Evolutionary conservation across 1,139 yeast genomes (phyloP).

Genomic region (Pichia norvegensis): DNA sequence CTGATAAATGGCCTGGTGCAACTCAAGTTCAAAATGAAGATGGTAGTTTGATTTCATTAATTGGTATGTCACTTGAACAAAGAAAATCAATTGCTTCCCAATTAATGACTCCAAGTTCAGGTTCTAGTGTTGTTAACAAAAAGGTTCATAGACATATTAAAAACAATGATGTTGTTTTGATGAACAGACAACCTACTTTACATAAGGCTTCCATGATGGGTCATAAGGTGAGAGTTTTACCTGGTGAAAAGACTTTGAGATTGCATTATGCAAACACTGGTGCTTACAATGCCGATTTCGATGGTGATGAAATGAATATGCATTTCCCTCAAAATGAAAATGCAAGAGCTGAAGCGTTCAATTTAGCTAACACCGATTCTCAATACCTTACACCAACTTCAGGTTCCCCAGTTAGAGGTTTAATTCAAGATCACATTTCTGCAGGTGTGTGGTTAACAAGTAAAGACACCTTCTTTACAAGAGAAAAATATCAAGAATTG

Average conservation of each 20-base stretch:
- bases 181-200: slow-evolving; percentile 98
- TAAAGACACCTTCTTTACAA: slow-evolving; percentile 83
- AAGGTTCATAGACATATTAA: slow-evolving; percentile 92
- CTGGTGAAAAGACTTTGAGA: slow-evolving; percentile 94
- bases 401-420: slow-evolving; percentile 96
- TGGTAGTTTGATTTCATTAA: slow-evolving; percentile 75
- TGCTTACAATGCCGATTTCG: slow-evolving; percentile 94
- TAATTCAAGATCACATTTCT: slow-evolving; percentile 97
- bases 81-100: slow-evolving; percentile 96
- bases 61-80: slow-evolving; percentile 88
- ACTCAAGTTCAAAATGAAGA: slow-evolving; percentile 93
- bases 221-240: slow-evolving; percentile 92
- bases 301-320: slow-evolving; percentile 99
- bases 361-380: slow-evolving; percentile 92
- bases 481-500: slow-evolving; percentile 89
- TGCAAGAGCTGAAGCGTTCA: slow-evolving; percentile 93
- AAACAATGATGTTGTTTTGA: slow-evolving; percentile 89
- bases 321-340: slow-evolving; percentile 99
- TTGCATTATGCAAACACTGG: slow-evolving; percentile 98
- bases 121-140: slow-evolving; percentile 58
- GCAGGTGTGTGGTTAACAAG: slow-evolving; percentile 98
- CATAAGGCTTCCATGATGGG: slow-evolving; percentile 99
- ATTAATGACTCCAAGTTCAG: slow-evolving; percentile 65
- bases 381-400: slow-evolving; percentile 97
- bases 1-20: slow-evolving; percentile 98